Evolutionary conservation across 306 rosid species (phyloP).

Genomic region (Crataegus laevigata): DNA sequence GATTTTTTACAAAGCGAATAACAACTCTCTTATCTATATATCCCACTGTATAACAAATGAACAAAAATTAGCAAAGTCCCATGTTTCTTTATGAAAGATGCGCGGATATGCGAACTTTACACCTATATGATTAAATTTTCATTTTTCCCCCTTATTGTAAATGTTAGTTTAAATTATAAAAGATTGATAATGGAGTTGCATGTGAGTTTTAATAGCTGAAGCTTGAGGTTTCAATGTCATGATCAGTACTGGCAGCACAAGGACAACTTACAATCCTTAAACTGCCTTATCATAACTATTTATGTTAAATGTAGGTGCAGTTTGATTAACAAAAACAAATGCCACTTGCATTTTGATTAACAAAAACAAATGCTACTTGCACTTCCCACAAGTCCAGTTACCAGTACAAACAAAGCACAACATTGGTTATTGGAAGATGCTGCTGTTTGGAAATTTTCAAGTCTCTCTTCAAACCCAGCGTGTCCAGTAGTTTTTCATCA

Average conservation of each 20-base stretch:
- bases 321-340: background rate
- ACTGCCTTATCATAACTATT: background rate
- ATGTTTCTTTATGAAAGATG: too few species aligned
- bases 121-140: too few species aligned
- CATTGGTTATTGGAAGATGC: background rate
- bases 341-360: background rate
- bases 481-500: background rate
- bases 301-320: background rate
- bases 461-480: background rate
- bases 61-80: too few species aligned
- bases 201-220: conserved; percentile 4
- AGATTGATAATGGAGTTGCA: background rate
- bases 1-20: too few species aligned
- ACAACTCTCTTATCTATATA: too few species aligned
- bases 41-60: too few species aligned
- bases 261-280: background rate
- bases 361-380: background rate
- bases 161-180: background rate
- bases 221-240: background rate
- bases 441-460: background rate
- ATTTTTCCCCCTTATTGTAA: background rate
- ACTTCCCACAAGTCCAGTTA: background rate
- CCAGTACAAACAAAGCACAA: background rate
- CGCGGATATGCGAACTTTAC: too few species aligned
- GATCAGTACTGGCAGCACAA: background rate